Evolutionary conservation across 2,329 filamentous ascomycete genomes (phyloP).

Genomic region (Ambrosiella beaveri): DNA sequence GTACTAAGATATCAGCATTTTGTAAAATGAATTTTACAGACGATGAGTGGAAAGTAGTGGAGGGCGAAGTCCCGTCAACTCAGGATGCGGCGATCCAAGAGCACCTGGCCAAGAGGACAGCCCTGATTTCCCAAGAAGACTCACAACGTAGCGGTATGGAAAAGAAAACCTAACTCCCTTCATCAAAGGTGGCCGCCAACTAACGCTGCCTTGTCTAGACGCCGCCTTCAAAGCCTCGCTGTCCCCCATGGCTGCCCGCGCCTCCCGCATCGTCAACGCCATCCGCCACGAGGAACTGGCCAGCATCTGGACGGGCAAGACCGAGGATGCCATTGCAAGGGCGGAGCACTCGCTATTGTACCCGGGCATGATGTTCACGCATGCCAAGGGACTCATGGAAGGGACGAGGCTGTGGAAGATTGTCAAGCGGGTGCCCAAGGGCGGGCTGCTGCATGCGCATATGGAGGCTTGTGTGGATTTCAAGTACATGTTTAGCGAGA

Average conservation of each 20-base stretch:
- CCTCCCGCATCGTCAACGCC: slow-evolving; percentile 60
- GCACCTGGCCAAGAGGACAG: slow-evolving; percentile 59
- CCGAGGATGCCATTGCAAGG: slow-evolving; percentile 52
- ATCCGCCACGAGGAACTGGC: slow-evolving; percentile 64
- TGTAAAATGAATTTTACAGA: slow-evolving; percentile 23
- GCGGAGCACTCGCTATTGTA: slow-evolving; percentile 48
- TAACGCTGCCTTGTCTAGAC: slow-evolving; percentile 29
- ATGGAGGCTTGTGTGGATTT: slow-evolving; percentile 83
- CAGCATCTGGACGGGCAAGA: slow-evolving; percentile 57
- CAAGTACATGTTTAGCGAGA: slow-evolving; percentile 57
- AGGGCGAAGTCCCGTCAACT: slow-evolving; percentile 35
- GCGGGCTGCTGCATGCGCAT: slow-evolving; percentile 70
- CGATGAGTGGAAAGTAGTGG: slow-evolving; percentile 42
- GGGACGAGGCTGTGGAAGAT: slow-evolving; percentile 72
- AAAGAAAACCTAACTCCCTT: background rate
- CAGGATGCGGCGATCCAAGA: slow-evolving; percentile 66
- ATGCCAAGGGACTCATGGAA: slow-evolving; percentile 76
- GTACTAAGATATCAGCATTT: too few species aligned
- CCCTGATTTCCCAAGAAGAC: slow-evolving; percentile 65
- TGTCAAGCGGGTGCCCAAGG: slow-evolving; percentile 75
- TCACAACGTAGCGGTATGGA: slow-evolving; percentile 45
- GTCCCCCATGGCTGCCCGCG: slow-evolving; percentile 60
- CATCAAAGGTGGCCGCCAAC: background rate
- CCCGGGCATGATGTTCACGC: slow-evolving; percentile 84
- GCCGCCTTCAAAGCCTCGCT: slow-evolving; percentile 52